Conservation (phyloP, 305 asterid genomes). For the Solanum aculeatissimum region DNA sequence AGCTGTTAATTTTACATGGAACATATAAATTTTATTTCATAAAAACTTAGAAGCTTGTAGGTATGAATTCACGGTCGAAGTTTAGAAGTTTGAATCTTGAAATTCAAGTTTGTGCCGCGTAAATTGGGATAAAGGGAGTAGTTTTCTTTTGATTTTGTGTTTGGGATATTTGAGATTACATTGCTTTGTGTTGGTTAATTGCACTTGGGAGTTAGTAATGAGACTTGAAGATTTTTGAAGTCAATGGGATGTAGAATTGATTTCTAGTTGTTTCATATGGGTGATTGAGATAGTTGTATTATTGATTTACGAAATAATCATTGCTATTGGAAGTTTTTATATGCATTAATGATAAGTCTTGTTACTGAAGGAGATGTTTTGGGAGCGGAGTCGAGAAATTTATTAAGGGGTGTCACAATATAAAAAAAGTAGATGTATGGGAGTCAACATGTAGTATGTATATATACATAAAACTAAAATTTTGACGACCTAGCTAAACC, state of each 20-base stretch:
- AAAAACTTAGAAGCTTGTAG: too few relatives aligned
- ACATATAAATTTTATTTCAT: too few relatives aligned
- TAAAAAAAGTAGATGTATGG: not conserved
- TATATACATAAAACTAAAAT: not conserved
- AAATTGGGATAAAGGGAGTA: not conserved
- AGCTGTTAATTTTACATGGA: not conserved
- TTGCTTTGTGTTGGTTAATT: not conserved
- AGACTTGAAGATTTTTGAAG: not conserved
- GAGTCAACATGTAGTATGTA: not conserved
- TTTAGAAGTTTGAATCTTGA: not conserved
- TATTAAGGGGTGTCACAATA: not conserved
- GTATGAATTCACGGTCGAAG: not conserved
- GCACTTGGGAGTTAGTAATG: not conserved
- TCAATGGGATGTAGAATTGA: not conserved
- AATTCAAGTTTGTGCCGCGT: not conserved
- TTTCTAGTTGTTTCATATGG: not conserved
- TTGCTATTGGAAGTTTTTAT: not conserved
- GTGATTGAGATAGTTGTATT: not conserved
- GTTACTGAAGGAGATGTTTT: not conserved
- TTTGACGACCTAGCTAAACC: not conserved
- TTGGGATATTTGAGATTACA: not conserved
- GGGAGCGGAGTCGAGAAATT: not conserved
- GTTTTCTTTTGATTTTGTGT: not conserved
- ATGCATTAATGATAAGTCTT: not conserved
- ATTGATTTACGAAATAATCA: not conserved